phyloP scores from a whole-genome alignment of 2,329 filamentous ascomycete genomes.

The Cladorrhinum sp. region DNA sequence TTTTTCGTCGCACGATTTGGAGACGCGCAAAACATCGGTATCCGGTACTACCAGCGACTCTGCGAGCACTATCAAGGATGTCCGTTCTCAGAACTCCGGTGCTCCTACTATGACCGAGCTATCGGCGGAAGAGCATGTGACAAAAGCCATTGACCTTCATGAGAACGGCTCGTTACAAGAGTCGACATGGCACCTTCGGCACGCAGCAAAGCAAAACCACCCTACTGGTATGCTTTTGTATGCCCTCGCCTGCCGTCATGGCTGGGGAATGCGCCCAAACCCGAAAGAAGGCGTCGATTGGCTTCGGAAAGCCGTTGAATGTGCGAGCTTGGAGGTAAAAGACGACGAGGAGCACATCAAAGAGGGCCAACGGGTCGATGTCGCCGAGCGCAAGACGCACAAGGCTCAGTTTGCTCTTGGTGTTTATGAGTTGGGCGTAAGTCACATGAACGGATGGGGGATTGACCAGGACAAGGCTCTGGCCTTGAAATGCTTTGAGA shows the following conservation, averaged over 20 bases:
- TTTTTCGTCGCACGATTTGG: slow-evolving; percentile 39
- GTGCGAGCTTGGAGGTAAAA: slow-evolving; percentile 75
- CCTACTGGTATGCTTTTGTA: slow-evolving; percentile 96
- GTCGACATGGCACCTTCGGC: slow-evolving; percentile 91
- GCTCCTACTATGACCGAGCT: slow-evolving; percentile 63
- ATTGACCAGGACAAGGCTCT: slow-evolving; percentile 88
- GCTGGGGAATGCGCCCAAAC: slow-evolving; percentile 96
- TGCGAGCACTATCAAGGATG: slow-evolving; percentile 50
- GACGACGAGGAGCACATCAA: slow-evolving; percentile 70
- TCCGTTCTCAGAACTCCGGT: slow-evolving; percentile 43
- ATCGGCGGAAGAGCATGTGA: slow-evolving; percentile 82
- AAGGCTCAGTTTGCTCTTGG: slow-evolving; percentile 92
- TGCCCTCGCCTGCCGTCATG: slow-evolving; percentile 89
- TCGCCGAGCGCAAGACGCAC: slow-evolving; percentile 72
- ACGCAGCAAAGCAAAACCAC: slow-evolving; percentile 80
- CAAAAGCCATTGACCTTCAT: slow-evolving; percentile 86
- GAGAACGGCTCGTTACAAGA: slow-evolving; percentile 84
- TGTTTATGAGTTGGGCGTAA: slow-evolving; percentile 94
- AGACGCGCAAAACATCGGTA: slow-evolving; percentile 41
- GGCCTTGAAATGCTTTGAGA: slow-evolving; percentile 90
- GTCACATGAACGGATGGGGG: slow-evolving; percentile 98
- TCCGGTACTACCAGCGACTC: slow-evolving; percentile 53
- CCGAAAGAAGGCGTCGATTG: slow-evolving; percentile 86
- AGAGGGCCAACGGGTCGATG: slow-evolving; percentile 61
- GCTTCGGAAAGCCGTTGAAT: slow-evolving; percentile 87